Evolutionary conservation across 345 rosid species (phyloP), one percentile per base, ranked within the genome.

Genomic region (Aethionema arabicum): DNA sequence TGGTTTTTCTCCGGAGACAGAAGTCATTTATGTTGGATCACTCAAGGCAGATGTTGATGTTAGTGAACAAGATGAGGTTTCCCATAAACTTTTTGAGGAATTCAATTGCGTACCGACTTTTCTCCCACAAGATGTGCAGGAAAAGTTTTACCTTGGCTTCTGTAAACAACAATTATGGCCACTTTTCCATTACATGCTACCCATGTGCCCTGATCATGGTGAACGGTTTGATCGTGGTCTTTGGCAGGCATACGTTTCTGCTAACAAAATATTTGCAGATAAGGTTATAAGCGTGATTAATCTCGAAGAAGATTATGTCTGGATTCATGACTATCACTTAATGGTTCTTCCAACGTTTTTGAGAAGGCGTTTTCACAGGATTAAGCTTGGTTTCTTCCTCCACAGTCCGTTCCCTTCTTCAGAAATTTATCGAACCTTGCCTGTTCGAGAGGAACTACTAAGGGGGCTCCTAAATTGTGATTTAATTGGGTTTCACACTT

Each of bases 271-370:
- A 65, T 79, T 79, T 56, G 80, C 80, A 3, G 80, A 79, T 52
- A 79, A 76, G 55, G 78, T 79, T 4, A 68, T 67, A 77, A 80
- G 76, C 14, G 76, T 74, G 29, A 70, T 76, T 14, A 76, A 73
- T 61, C 77, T 74, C 6, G 78, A 76, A 56, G 76, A 76, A 32
- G 83, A 79, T 61, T 73, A 58, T 30, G 74, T 79, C n/a, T 79
- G 83, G 83, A 69, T 76, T 70, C 80, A 79, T n/a, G 83, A 79
- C 64, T 79, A 79, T 67, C 83, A 79, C 67, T 72, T 79, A 7
- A 73, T 79, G 83, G 58, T 79, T 47, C 78, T 79, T 48, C 83
- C 80, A n/a, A 73, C 78, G 0, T 76, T 79, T 41, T 61, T 79
- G 70, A 76, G 83, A 51, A 65, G 66, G 64, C 76, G 76, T 35